phyloP scores from a whole-genome alignment of 768 basidiomycete genomes.

The Termitomyces sp. region DNA sequence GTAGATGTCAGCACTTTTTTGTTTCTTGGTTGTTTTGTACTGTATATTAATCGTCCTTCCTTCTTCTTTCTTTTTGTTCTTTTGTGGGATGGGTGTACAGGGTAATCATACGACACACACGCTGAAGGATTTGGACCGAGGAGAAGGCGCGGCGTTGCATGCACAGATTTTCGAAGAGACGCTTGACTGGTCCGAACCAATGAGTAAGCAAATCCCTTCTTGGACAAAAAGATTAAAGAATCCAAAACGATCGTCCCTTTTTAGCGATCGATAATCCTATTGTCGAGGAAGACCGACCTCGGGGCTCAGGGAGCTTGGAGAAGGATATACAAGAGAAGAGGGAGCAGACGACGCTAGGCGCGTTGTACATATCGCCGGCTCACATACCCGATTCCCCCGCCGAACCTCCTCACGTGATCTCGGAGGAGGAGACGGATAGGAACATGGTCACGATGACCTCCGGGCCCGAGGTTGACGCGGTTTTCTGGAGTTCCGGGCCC shows the following conservation, averaged over 20 bases:
- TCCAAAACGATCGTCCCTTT: slow-evolving; percentile 15
- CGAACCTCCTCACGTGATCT: slow-evolving; percentile 56
- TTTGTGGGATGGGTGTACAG: no score
- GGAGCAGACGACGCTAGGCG: slow-evolving; percentile 72
- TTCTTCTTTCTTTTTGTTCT: slow-evolving; percentile 21
- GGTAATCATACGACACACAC: slow-evolving; percentile 67
- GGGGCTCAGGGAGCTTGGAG: slow-evolving; percentile 70
- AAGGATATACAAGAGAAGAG: slow-evolving; percentile 69
- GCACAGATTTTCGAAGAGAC: slow-evolving; percentile 81
- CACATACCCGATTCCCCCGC: slow-evolving; percentile 79
- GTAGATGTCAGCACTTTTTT: slow-evolving; percentile 71
- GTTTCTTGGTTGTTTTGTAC: slow-evolving; percentile 36
- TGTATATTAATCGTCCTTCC: slow-evolving; percentile 49
- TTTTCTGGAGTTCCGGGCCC: slow-evolving; percentile 58
- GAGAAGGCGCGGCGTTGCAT: slow-evolving; percentile 83
- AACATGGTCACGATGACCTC: slow-evolving; percentile 63
- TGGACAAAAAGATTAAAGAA: slow-evolving; percentile 9
- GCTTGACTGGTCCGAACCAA: slow-evolving; percentile 82
- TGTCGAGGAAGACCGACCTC: slow-evolving; percentile 48
- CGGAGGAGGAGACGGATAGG: slow-evolving; percentile 69
- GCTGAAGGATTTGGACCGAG: slow-evolving; percentile 83
- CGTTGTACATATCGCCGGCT: slow-evolving; percentile 64
- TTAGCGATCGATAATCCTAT: slow-evolving; percentile 63
- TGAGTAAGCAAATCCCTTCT: slow-evolving; percentile 53
- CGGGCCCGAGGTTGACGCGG: slow-evolving; percentile 61